Evolutionary conservation across 768 basidiomycete genomes (phyloP).

Genomic region (Lentinula detonsa): DNA sequence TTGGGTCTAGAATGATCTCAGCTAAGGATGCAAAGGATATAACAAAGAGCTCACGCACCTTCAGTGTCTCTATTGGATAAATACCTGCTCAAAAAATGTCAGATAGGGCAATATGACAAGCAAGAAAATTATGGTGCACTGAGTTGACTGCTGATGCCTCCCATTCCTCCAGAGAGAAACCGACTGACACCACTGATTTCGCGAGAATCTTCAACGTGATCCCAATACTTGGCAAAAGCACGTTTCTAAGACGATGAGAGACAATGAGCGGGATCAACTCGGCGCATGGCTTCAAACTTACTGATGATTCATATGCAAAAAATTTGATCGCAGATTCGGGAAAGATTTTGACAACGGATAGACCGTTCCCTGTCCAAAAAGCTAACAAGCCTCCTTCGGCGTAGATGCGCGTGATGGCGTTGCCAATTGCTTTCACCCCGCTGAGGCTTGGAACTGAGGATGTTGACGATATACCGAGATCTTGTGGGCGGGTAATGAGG

Average conservation of each 20-base stretch:
- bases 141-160: slow-evolving; percentile 90
- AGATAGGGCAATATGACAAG: slow-evolving; percentile 1
- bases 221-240: slow-evolving; percentile 86
- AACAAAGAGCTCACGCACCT: slow-evolving; percentile 38
- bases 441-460: slow-evolving; percentile 37
- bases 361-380: slow-evolving; percentile 97
- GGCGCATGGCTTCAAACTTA: slow-evolving; percentile 33
- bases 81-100: slow-evolving; percentile 54
- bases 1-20: slow-evolving; percentile 56
- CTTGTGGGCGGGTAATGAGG: slow-evolving; percentile 83
- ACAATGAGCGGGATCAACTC: slow-evolving; percentile 3
- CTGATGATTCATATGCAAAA: slow-evolving; percentile 89
- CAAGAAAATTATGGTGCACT: slow-evolving; percentile 40
- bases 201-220: slow-evolving; percentile 81
- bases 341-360: slow-evolving; percentile 93
- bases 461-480: slow-evolving; percentile 52
- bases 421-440: slow-evolving; percentile 58
- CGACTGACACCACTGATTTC: slow-evolving; percentile 89
- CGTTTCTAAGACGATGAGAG: slow-evolving; percentile 62
- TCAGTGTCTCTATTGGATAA: slow-evolving; percentile 94
- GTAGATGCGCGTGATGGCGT: slow-evolving; percentile 79
- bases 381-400: slow-evolving; percentile 82
- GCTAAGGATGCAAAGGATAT: background rate
- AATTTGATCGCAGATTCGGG: slow-evolving; percentile 99
- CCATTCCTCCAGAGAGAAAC: slow-evolving; percentile 93